Evolutionary conservation across 345 rosid species (phyloP), one percentile per base, ranked within the genome.

Genomic region (Theobroma cacao): DNA sequence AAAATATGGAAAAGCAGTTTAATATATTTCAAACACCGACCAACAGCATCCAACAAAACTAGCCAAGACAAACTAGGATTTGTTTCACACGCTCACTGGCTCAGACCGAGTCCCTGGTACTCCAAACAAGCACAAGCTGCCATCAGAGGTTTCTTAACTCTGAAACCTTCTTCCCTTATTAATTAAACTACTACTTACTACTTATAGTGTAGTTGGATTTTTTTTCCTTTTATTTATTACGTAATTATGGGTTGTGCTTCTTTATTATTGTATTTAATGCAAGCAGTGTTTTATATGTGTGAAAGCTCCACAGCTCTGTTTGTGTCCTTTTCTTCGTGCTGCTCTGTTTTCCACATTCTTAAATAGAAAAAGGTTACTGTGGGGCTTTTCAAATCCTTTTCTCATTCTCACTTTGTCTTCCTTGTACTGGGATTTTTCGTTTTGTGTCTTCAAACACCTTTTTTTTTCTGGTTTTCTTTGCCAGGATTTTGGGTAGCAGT

Each of bases 401-500:
- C 33, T 9, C 48, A 71, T 75, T 77, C 75, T 80, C 64, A 65
- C 56, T 72, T 50, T n/a, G 0, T 69, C 45, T 69, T 69, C 74
- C 8, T 47, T 45, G 2, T 24, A 33, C 75, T 20, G 62, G 2
- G 14, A 3, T 66, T 56, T 11, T 33, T 73, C 36, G 56, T 26
- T 43, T 59, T 68, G 62, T 56, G 34, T 33, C 38, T 31, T 77
- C 64, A 28, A 60, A 63, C 41, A 56, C 34, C 34, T 24, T 22
- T 18, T 17, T 43, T 59, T 58, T 3, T n/a, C 9, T 41, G 68
- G 15, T 38, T 20, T 34, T 71, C 72, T 38, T 76, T 62, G 47
- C n/a, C n/a, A 68, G 79, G 80, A 55, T 69, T 76, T 73, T 76
- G 48, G 71, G 77, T 64, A 59, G 40, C 47, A 64, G 66, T 63